These are phyloP conservation scores for Tuber umbilicatum DNA, from an alignment of 495 filamentous ascomycete genomes.

Conservation along the genomic window DNA sequence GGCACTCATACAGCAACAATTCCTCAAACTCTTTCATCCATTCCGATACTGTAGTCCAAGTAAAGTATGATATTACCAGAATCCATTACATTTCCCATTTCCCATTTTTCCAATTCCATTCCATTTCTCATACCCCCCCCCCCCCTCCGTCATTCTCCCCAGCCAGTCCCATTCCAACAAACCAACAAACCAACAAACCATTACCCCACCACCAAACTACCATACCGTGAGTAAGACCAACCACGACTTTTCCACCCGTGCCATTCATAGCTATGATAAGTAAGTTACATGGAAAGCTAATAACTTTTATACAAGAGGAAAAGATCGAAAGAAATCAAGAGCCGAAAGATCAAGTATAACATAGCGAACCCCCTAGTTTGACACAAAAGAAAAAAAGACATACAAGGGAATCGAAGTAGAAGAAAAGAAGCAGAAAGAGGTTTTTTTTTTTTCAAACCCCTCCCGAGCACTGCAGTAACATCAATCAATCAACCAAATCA, in stretches of 20 bases:
- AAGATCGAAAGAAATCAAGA: not conserved
- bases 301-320: not conserved
- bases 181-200: constrained; percentile 4
- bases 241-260: not conserved
- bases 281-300: not conserved
- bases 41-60: not conserved
- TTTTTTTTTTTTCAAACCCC: not conserved
- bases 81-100: not conserved
- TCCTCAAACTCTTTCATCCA: not conserved
- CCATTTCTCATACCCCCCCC: not conserved
- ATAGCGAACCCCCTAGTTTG: not conserved
- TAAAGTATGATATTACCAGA: not conserved
- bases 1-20: not conserved
- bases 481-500: not conserved
- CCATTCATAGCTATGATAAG: constrained; percentile 1
- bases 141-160: not conserved
- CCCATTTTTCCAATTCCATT: not conserved
- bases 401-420: not conserved
- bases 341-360: not conserved
- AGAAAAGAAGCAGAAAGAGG: not conserved
- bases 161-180: not conserved
- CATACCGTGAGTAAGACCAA: not conserved
- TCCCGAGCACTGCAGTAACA: not conserved
- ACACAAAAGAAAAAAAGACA: not conserved
- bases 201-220: not conserved